phyloP scores from a whole-genome alignment of 139 green algal genomes.

The Coccomyxa sp. region DNA sequence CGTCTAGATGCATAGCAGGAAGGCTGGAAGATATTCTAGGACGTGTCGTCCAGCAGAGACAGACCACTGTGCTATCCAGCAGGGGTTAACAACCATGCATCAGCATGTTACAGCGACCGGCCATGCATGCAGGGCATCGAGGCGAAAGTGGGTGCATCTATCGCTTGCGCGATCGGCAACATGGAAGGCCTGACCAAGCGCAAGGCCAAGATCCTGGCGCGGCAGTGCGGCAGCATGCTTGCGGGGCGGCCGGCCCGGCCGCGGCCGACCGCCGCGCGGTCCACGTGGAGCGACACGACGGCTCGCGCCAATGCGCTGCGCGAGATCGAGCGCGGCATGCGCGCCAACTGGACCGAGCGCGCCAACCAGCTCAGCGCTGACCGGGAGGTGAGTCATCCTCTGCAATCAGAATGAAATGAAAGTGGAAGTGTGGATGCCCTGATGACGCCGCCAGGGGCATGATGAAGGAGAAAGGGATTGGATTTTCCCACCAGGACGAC shows the following conservation, averaged over 20 bases:
- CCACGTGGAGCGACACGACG: neutral
- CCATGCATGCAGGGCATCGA: neutral
- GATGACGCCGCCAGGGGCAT: no score
- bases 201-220: constrained; percentile 1
- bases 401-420: neutral
- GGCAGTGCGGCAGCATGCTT: neutral
- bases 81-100: neutral
- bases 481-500: no score
- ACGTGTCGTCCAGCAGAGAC: no score
- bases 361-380: neutral
- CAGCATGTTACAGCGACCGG: neutral
- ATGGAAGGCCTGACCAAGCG: neutral
- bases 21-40: no score
- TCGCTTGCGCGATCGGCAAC: neutral
- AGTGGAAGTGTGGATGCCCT: no score
- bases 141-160: neutral
- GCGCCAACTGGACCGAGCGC: neutral
- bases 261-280: neutral
- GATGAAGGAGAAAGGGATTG: no score
- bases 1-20: no score
- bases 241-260: no score
- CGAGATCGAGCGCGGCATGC: neutral
- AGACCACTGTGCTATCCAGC: no score
- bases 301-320: neutral
- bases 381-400: neutral